Evolutionary conservation across 306 rosid genomes (phyloP).

Genomic region (Cicer yamashitae): DNA sequence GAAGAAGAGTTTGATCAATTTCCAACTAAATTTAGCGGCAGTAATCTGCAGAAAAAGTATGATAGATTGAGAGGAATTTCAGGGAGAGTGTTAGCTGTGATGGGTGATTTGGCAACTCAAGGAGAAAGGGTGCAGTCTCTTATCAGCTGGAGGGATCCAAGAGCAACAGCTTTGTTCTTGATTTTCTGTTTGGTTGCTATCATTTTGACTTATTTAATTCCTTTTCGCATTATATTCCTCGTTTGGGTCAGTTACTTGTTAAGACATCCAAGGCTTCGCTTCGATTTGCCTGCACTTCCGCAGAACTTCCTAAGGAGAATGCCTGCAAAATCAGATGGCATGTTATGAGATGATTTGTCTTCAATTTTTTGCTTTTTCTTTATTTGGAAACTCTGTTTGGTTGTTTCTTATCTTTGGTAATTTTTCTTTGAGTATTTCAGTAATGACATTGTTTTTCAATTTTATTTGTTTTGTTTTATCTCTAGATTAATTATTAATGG

Average conservation of each 20-base stretch:
- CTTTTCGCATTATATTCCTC: slow-evolving; percentile 23
- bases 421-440: slow-evolving; percentile 22
- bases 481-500: slow-evolving; percentile 1
- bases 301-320: slow-evolving; percentile 59
- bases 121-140: slow-evolving; percentile 59
- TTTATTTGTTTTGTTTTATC: slow-evolving; percentile 23
- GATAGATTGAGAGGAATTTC: slow-evolving; percentile 53
- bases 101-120: slow-evolving; percentile 59
- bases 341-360: slow-evolving; percentile 43
- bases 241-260: background rate
- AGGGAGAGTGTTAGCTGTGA: slow-evolving; percentile 48
- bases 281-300: slow-evolving; percentile 46
- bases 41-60: slow-evolving; percentile 43
- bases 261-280: slow-evolving; percentile 54
- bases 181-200: slow-evolving; percentile 43
- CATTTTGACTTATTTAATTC: slow-evolving; percentile 40
- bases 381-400: background rate
- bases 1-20: slow-evolving; percentile 60
- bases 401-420: background rate
- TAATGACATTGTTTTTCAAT: slow-evolving; percentile 15
- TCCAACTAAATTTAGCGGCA: slow-evolving; percentile 34
- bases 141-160: slow-evolving; percentile 61
- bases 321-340: slow-evolving; percentile 62
- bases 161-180: slow-evolving; percentile 55
- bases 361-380: background rate